Evolutionary conservation across 352 stramenopile genomes (phyloP).

Genomic region (Blastocystis sp.): DNA sequence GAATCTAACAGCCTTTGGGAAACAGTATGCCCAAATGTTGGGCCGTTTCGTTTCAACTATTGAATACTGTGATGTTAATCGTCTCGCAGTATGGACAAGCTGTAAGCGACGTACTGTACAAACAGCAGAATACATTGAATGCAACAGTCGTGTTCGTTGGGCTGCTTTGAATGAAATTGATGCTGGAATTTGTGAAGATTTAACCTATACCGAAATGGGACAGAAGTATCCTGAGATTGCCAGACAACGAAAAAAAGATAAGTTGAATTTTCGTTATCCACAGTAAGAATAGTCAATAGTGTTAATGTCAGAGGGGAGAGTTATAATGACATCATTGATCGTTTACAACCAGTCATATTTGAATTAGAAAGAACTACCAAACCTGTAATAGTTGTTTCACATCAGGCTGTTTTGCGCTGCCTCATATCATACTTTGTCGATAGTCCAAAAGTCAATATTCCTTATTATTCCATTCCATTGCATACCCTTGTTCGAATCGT

Average conservation of each 20-base stretch:
- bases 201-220: conserved; percentile 81
- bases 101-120: conserved; percentile 89
- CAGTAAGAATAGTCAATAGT: neutral
- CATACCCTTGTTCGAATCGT: conserved; percentile 54
- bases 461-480: conserved; percentile 73
- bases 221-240: conserved; percentile 52
- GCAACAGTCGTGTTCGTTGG: conserved; percentile 65
- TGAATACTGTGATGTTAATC: conserved; percentile 65
- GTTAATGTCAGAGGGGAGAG: conserved; percentile 76
- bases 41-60: conserved; percentile 67
- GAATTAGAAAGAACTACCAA: conserved; percentile 89
- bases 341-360: conserved; percentile 88
- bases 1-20: conserved; percentile 79
- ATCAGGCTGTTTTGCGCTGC: conserved; percentile 87
- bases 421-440: conserved; percentile 91
- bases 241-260: conserved; percentile 60
- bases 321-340: conserved; percentile 92
- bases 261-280: conserved; percentile 64
- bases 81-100: conserved; percentile 83
- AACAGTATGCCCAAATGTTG: conserved; percentile 84
- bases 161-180: conserved; percentile 85
- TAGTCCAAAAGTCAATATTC: conserved; percentile 79
- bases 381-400: conserved; percentile 79
- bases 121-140: conserved; percentile 81
- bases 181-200: conserved; percentile 86